A percentile compares a stretch with the other conserved stretches of the same genome.
Conservation (phyloP, 768 basidiomycete genomes). For the Strobilomyces dryophilus region DNA sequence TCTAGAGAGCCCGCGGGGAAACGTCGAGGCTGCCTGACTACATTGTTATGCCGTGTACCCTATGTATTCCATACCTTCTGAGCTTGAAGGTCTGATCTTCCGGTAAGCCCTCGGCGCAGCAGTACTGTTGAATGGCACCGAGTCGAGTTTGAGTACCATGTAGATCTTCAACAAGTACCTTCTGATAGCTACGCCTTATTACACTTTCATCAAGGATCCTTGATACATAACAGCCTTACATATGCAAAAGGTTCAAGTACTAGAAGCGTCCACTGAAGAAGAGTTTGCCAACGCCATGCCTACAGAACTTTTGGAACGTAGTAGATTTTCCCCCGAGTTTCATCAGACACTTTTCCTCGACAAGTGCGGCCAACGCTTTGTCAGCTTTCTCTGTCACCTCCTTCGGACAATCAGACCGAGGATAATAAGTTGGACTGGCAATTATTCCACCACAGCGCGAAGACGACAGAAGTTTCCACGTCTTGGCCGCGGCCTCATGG, state of each 20-base stretch:
- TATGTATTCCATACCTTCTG: not conserved
- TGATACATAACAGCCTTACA: not conserved
- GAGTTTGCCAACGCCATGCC: slow-evolving; percentile 5
- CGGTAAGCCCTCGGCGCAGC: not conserved
- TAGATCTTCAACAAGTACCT: too few relatives aligned
- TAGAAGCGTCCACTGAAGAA: slow-evolving; percentile 15
- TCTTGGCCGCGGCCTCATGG: slow-evolving; percentile 9
- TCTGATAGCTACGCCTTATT: too few relatives aligned
- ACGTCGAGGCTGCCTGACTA: not conserved
- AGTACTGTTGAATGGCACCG: not conserved
- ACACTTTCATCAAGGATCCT: not conserved
- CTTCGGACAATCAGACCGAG: slow-evolving; percentile 5
- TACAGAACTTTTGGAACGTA: slow-evolving; percentile 19
- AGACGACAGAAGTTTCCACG: slow-evolving; percentile 16
- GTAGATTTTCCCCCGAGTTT: slow-evolving; percentile 17
- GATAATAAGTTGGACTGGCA: slow-evolving; percentile 21
- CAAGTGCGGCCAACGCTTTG: slow-evolving; percentile 12
- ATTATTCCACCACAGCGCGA: slow-evolving; percentile 10
- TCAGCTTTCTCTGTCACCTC: slow-evolving; percentile 18
- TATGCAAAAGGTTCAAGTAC: not conserved
- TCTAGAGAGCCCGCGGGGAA: too few relatives aligned
- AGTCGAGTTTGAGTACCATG: too few relatives aligned
- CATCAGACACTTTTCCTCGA: slow-evolving; percentile 18
- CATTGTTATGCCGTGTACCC: not conserved
- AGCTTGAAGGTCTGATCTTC: not conserved